A percentile compares a stretch with the other conserved stretches of the same genome.
Conservation (phyloP, 495 filamentous ascomycete genomes). For the Astrothelium subdiscretum region DNA sequence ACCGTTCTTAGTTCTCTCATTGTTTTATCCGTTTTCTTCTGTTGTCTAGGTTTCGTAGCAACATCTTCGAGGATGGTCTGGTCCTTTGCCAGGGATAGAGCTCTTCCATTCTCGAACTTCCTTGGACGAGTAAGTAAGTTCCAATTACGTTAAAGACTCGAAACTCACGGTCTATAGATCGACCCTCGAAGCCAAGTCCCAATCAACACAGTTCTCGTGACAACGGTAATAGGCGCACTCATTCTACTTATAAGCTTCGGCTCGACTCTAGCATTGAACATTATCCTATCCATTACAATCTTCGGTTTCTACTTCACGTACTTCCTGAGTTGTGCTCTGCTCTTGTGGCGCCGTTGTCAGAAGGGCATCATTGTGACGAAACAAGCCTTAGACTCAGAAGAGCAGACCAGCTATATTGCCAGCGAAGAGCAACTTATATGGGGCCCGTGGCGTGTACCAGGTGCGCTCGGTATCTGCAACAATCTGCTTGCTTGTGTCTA, state of each 20-base stretch:
- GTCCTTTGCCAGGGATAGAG: conserved; percentile 35
- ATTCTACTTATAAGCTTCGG: conserved; percentile 18
- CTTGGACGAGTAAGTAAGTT: conserved; percentile 5
- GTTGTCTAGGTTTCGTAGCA: conserved; percentile 11
- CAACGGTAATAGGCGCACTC: conserved; percentile 11
- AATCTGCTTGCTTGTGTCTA: conserved; percentile 17
- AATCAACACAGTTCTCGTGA: conserved; percentile 12
- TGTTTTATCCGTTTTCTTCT: neutral
- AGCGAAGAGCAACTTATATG: conserved; percentile 15
- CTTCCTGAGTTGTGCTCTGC: conserved; percentile 13
- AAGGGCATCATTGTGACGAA: conserved; percentile 1
- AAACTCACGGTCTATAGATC: conserved; percentile 2
- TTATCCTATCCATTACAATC: conserved; percentile 19
- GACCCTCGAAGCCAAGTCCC: conserved; percentile 10
- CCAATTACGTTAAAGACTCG: neutral
- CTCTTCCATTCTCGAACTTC: conserved; percentile 15
- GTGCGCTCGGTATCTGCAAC: conserved; percentile 14
- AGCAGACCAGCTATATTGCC: neutral
- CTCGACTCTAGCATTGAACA: conserved; percentile 18
- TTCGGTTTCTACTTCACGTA: conserved; percentile 21
- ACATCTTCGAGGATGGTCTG: conserved; percentile 35
- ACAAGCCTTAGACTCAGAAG: neutral
- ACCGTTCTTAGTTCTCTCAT: conserved; percentile 1
- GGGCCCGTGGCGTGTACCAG: conserved; percentile 17
- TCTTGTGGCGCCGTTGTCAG: conserved; percentile 15